Evolutionary conservation across 306 rosid species (phyloP).

Genomic region (Lablab purpureus): DNA sequence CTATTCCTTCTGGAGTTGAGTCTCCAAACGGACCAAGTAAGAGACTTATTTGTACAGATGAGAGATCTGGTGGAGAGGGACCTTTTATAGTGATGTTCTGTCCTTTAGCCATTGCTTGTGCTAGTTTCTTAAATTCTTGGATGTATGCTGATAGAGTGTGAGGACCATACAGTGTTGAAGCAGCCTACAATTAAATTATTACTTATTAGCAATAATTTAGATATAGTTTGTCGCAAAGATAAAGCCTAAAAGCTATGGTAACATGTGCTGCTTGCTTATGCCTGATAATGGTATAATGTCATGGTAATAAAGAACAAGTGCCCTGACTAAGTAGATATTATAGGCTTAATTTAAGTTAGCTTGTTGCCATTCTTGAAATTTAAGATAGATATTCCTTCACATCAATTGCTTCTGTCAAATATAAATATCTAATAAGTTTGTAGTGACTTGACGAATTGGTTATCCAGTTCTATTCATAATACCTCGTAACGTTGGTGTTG

Average conservation of each 20-base stretch:
- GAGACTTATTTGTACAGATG: slow-evolving; percentile 55
- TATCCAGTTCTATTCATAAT: slow-evolving; percentile 16
- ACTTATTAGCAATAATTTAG: not conserved
- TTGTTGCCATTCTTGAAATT: not conserved
- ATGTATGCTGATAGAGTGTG: slow-evolving; percentile 85
- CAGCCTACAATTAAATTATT: slow-evolving; percentile 58
- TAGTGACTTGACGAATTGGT: slow-evolving; percentile 6
- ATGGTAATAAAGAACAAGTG: not conserved
- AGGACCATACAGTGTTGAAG: slow-evolving; percentile 91
- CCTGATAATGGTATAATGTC: not conserved
- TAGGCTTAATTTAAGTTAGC: not conserved
- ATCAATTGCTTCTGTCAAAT: slow-evolving; percentile 13
- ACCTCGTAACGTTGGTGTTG: slow-evolving; percentile 84
- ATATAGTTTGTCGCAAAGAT: slow-evolving; percentile 19
- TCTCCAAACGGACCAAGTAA: slow-evolving; percentile 56
- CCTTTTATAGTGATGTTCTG: slow-evolving; percentile 46
- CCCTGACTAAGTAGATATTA: not conserved
- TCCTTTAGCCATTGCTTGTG: slow-evolving; percentile 72
- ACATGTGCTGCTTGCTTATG: not conserved
- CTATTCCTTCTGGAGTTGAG: slow-evolving; percentile 55
- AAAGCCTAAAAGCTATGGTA: not conserved
- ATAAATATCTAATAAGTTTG: not conserved
- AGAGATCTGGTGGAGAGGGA: slow-evolving; percentile 77
- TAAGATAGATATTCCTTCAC: not conserved
- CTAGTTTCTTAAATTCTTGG: slow-evolving; percentile 83